phyloP scores from a whole-genome alignment of 257 asterid species.

The Echites panduratus region DNA sequence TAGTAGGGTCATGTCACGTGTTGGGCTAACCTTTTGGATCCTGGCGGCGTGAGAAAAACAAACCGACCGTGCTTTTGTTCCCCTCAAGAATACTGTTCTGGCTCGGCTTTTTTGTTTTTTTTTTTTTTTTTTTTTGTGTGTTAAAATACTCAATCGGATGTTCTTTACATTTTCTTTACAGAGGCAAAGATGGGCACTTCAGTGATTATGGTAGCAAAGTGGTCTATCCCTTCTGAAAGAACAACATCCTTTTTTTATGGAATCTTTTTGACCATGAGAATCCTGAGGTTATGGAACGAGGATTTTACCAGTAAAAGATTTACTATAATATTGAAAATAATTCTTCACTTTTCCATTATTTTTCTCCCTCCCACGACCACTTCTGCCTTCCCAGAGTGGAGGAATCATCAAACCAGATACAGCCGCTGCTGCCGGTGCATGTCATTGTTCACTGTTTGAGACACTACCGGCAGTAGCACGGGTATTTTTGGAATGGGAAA shows the following conservation, averaged over 20 bases:
- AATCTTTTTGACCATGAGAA: background rate
- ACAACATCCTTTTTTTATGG: background rate
- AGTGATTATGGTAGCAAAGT: background rate
- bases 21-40: too few relatives aligned
- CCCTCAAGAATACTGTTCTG: background rate
- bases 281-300: background rate
- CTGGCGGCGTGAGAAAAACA: too few relatives aligned
- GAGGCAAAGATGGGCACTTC: background rate
- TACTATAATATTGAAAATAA: background rate
- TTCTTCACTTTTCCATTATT: background rate
- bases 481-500: too few relatives aligned
- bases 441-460: too few relatives aligned
- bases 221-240: background rate
- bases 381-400: background rate
- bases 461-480: too few relatives aligned
- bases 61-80: background rate
- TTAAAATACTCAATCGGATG: background rate
- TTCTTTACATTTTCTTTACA: background rate
- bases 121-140: background rate
- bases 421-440: too few relatives aligned
- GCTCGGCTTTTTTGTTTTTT: too few relatives aligned
- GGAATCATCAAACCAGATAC: background rate
- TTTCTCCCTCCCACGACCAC: background rate
- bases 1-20: too few relatives aligned
- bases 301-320: background rate